Conservation (phyloP, 2,329 filamentous ascomycete species). For the Stachybotrys chlorohalonatus region DNA sequence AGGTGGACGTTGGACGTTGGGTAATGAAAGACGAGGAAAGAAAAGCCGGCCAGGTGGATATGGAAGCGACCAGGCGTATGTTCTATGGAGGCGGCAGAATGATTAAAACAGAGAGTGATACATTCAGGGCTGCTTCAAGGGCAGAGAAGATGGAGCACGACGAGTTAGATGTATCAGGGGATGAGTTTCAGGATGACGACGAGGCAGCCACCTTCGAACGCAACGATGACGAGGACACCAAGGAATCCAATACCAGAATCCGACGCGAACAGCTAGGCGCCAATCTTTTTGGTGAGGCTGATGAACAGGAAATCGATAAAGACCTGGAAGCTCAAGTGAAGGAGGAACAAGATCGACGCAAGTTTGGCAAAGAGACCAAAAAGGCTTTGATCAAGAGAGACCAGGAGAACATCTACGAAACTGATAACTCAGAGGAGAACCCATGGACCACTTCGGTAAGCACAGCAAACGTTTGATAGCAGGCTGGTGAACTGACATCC, state of each 20-base stretch:
- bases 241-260: constrained; percentile 62
- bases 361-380: constrained; percentile 65
- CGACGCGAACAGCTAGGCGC: constrained; percentile 78
- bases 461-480: neutral
- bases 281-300: constrained; percentile 66
- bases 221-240: constrained; percentile 74
- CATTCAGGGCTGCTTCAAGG: constrained; percentile 50
- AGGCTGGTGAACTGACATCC: constrained; percentile 9
- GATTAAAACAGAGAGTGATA: constrained; percentile 61
- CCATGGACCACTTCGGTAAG: constrained; percentile 30
- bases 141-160: constrained; percentile 62
- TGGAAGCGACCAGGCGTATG: constrained; percentile 47
- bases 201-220: constrained; percentile 66
- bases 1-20: constrained; percentile 70
- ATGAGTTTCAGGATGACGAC: constrained; percentile 83
- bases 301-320: constrained; percentile 64
- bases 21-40: constrained; percentile 61
- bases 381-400: constrained; percentile 80
- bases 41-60: constrained; percentile 44
- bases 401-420: constrained; percentile 78
- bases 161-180: constrained; percentile 57
- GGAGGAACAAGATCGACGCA: constrained; percentile 60
- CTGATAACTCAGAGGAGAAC: constrained; percentile 44
- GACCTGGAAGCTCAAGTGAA: constrained; percentile 62
- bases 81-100: constrained; percentile 44